These are phyloP conservation scores for Desmodesmus armatus DNA, from an alignment of 139 green algal genomes.

Conservation along the genomic window DNA sequence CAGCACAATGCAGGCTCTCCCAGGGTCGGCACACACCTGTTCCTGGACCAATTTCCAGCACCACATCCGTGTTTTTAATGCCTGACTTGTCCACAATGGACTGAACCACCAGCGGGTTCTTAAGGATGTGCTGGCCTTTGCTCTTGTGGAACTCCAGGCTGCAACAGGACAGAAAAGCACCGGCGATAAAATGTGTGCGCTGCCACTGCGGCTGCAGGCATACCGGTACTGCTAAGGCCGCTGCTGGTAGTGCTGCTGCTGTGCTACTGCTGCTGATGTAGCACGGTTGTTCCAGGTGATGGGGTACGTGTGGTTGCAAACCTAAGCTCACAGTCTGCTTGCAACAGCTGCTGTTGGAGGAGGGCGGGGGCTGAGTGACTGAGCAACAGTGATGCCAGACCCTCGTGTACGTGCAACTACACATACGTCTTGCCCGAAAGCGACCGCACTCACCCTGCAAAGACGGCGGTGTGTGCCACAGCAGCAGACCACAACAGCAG, in stretches of 20 bases:
- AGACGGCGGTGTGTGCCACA: no score
- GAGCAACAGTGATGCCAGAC: no score
- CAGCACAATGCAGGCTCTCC: no score
- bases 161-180: no score
- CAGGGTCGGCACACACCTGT: no score
- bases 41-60: slow-evolving; percentile 97
- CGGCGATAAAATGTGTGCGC: no score
- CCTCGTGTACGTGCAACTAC: no score
- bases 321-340: not conserved
- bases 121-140: slow-evolving; percentile 99
- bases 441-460: no score
- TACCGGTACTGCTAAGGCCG: not conserved
- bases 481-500: no score
- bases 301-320: not conserved
- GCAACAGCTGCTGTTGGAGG: no score
- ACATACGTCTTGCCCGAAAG: no score
- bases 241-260: not conserved
- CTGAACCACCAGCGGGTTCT: slow-evolving; percentile 96
- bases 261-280: not conserved
- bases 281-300: not conserved
- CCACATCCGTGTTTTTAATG: slow-evolving; percentile 97
- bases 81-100: slow-evolving; percentile 97
- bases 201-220: not conserved
- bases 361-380: no score
- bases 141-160: slow-evolving; percentile 98